Evolutionary conservation across 805 yeast genomes (phyloP).

Genomic region (Saturnispora bothae): DNA sequence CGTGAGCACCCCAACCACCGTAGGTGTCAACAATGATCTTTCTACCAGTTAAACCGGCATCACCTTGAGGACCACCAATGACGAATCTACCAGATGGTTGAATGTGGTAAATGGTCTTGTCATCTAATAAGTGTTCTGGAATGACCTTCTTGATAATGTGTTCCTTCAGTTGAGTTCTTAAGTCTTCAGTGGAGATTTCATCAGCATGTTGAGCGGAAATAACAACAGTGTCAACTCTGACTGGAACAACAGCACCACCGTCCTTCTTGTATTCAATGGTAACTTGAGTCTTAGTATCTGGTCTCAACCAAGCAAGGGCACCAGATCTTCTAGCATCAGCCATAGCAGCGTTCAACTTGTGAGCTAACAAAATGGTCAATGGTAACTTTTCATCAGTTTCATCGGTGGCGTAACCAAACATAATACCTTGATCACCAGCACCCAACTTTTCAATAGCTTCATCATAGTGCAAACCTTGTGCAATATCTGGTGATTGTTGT

Average conservation of each 20-base stretch:
- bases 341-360: conserved; percentile 91
- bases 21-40: conserved; percentile 98
- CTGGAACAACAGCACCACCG: conserved; percentile 90
- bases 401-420: conserved; percentile 99
- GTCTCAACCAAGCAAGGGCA: conserved; percentile 92
- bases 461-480: conserved; percentile 98
- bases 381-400: conserved; percentile 98
- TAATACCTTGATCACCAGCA: conserved; percentile 99
- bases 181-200: conserved; percentile 84
- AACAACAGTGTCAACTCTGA: conserved; percentile 95
- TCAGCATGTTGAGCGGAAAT: conserved; percentile 98
- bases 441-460: conserved; percentile 93
- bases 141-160: conserved; percentile 87
- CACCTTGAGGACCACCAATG: conserved; percentile 99
- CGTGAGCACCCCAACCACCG: conserved; percentile 99
- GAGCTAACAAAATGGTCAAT: conserved; percentile 86
- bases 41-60: conserved; percentile 99
- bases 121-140: conserved; percentile 84
- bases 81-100: conserved; percentile 99
- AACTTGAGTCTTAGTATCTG: conserved; percentile 99
- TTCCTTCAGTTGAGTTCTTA: conserved; percentile 66
- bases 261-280: conserved; percentile 93
- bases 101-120: conserved; percentile 91
- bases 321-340: conserved; percentile 98
- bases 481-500: conserved; percentile 98